A percentile compares a stretch with the other conserved stretches of the same genome.
Conservation (phyloP, 345 rosid genomes). For the Adansonia digitata region DNA sequence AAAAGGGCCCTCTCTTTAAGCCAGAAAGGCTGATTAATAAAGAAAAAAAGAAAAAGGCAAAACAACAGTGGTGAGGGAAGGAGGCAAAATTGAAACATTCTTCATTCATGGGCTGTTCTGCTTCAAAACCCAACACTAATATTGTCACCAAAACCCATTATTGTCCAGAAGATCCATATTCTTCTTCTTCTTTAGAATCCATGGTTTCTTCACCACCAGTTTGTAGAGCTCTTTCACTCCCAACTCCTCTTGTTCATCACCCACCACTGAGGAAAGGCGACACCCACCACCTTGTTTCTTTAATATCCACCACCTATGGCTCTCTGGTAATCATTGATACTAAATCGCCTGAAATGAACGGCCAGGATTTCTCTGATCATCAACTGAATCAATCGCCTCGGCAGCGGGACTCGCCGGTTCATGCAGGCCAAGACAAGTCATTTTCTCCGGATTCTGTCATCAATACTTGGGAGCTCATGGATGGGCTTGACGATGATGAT, state of each 20-base stretch:
- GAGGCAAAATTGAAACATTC: background rate
- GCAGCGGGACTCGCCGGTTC: constrained; percentile 5
- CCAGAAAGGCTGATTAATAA: background rate
- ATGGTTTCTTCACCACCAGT: constrained; percentile 26
- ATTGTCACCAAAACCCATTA: constrained; percentile 8
- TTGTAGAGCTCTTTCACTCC: constrained; percentile 53
- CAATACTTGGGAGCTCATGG: constrained; percentile 97
- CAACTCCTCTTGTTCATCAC: constrained; percentile 75
- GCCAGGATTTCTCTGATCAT: constrained; percentile 21
- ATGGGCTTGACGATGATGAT: constrained; percentile 79
- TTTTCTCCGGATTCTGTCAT: constrained; percentile 76
- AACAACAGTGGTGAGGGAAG: background rate
- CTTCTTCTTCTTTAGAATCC: constrained; percentile 22
- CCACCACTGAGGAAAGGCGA: constrained; percentile 85
- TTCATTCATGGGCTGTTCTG: constrained; percentile 67
- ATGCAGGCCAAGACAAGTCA: constrained; percentile 21
- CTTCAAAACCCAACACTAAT: constrained; percentile 42
- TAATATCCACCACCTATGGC: constrained; percentile 83
- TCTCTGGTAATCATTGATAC: constrained; percentile 56
- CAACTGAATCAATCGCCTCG: constrained; percentile 19
- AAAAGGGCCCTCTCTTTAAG: background rate
- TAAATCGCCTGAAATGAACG: constrained; percentile 1
- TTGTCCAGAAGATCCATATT: constrained; percentile 10
- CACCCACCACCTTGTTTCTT: constrained; percentile 78
- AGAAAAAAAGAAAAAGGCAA: background rate